phyloP scores from a whole-genome alignment of 2,329 filamentous ascomycete genomes.

The Amesomyces nigricolor region DNA sequence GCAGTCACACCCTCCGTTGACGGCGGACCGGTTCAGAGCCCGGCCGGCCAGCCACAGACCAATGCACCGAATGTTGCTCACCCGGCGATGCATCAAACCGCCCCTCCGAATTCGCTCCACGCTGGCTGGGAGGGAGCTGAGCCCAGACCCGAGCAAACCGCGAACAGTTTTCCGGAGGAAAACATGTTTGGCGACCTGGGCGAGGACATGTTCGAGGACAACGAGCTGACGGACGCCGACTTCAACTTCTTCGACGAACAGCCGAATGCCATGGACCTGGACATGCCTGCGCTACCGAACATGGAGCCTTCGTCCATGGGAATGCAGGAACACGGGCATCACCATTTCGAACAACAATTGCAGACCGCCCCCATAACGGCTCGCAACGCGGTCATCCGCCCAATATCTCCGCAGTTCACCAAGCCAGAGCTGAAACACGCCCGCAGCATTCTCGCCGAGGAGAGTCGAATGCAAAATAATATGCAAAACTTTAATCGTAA shows the following conservation, averaged over 20 bases:
- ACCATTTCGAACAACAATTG: conserved; percentile 1
- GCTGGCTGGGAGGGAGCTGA: conserved; percentile 41
- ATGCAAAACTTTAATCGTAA: conserved; percentile 28
- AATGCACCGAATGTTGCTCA: conserved; percentile 27
- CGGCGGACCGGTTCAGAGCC: conserved; percentile 47
- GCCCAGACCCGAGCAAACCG: conserved; percentile 41
- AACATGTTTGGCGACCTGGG: conserved; percentile 65
- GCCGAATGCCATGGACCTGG: conserved; percentile 38
- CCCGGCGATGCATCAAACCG: not conserved
- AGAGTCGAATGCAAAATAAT: conserved; percentile 30
- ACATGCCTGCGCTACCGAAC: conserved; percentile 31
- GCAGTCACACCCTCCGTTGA: conserved; percentile 54
- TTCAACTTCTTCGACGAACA: conserved; percentile 77
- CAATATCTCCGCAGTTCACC: conserved; percentile 41
- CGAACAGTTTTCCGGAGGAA: conserved; percentile 43
- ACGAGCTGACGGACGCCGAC: conserved; percentile 72
- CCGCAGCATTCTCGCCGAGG: conserved; percentile 46
- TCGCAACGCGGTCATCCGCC: conserved; percentile 3
- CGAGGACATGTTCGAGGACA: conserved; percentile 65
- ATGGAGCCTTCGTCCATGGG: conserved; percentile 24
- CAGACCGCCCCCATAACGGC: conserved; percentile 5
- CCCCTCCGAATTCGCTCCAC: conserved; percentile 28
- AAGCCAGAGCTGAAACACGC: conserved; percentile 56
- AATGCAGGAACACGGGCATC: conserved; percentile 16
- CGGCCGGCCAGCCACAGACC: conserved; percentile 39